A percentile compares a stretch with the other conserved stretches of the same genome.
phyloP scores from a whole-genome alignment of 495 filamentous ascomycete genomes.

The Immersiella caudata region DNA sequence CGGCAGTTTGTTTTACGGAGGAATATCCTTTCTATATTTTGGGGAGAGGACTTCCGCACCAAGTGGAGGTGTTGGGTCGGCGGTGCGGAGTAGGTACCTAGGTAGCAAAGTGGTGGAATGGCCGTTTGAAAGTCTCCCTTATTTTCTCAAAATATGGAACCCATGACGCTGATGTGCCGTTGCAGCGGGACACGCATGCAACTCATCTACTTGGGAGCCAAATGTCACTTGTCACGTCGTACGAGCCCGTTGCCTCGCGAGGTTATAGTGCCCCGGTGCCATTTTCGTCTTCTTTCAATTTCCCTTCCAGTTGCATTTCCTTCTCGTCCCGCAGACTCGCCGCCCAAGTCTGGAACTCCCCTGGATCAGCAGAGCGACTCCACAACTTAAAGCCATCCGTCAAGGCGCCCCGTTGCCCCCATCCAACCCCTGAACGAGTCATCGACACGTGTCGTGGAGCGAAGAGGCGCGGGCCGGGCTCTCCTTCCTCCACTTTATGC shows the following conservation, averaged over 20 bases:
- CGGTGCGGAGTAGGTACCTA: too few species aligned
- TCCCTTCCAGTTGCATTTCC: background rate
- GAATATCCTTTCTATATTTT: background rate
- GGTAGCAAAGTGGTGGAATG: background rate
- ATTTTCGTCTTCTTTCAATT: background rate
- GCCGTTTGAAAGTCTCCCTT: background rate
- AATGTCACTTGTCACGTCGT: background rate
- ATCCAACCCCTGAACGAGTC: background rate
- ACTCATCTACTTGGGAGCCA: background rate
- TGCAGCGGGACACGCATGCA: background rate
- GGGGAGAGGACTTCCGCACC: too few species aligned
- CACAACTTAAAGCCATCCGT: background rate
- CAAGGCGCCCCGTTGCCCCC: background rate
- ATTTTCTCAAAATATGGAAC: background rate
- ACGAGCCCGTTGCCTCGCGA: background rate
- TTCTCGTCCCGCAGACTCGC: background rate
- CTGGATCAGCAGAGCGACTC: background rate
- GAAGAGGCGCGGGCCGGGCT: background rate
- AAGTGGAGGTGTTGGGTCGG: too few species aligned
- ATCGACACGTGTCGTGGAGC: background rate
- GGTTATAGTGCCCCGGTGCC: background rate
- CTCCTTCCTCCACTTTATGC: background rate
- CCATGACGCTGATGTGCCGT: background rate
- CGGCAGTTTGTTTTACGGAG: background rate
- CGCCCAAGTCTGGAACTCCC: background rate